phyloP scores from a whole-genome alignment of 306 rosid species.

The Coriaria nepalensis region DNA sequence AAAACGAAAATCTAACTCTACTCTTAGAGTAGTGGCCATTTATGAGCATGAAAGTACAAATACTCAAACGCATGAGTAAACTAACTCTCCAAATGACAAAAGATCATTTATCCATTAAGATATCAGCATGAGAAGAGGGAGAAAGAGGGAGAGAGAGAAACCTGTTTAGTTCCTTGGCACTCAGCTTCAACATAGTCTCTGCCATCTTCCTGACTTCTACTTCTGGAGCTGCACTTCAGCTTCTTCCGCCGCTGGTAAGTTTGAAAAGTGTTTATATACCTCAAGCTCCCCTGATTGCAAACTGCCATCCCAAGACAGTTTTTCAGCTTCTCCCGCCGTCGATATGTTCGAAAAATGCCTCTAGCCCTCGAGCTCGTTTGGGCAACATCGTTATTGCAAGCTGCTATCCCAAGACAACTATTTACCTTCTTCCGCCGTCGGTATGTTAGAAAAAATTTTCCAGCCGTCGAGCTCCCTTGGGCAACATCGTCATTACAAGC shows the following conservation, averaged over 20 bases:
- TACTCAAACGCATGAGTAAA: too few species aligned
- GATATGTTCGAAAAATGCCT: conserved; percentile 23
- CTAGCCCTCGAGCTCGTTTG: conserved; percentile 22
- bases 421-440: conserved; percentile 9
- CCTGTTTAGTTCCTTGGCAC: conserved; percentile 34
- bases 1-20: too few species aligned
- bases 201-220: conserved; percentile 27
- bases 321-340: too few species aligned
- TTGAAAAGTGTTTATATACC: too few species aligned
- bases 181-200: conserved; percentile 26
- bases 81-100: background rate
- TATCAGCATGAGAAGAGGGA: too few species aligned
- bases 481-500: background rate
- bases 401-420: conserved; percentile 18
- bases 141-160: background rate
- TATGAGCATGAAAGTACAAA: too few species aligned
- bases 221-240: conserved; percentile 28
- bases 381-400: conserved; percentile 20
- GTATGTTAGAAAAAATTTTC: conserved; percentile 4
- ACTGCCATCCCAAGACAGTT: too few species aligned
- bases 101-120: background rate
- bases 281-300: too few species aligned
- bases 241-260: conserved; percentile 80
- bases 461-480: conserved; percentile 19
- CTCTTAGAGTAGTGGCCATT: too few species aligned